phyloP scores from a whole-genome alignment of 2,329 filamentous ascomycete genomes.

The Cercospora zeae-maydis region DNA sequence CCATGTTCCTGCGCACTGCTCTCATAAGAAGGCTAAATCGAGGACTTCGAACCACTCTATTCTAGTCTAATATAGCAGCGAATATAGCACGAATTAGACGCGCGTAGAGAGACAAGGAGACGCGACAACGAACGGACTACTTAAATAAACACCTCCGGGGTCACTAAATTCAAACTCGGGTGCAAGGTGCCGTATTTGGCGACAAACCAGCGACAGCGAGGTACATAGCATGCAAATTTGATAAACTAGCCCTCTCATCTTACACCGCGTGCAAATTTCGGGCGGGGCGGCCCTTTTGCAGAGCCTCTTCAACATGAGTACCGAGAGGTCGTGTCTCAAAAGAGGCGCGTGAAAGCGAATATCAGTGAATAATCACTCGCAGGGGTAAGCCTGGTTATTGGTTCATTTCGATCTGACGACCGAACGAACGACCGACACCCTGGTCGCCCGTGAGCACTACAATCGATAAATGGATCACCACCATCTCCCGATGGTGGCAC shows the following conservation, averaged over 20 bases:
- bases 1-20: neutral
- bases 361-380: neutral
- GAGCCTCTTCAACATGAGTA: neutral
- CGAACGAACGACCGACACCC: neutral
- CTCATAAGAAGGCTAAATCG: neutral
- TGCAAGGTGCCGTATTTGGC: too few species aligned
- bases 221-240: too few species aligned
- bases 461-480: neutral
- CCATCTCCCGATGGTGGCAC: neutral
- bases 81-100: too few species aligned
- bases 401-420: neutral
- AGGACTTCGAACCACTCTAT: too few species aligned
- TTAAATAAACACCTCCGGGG: too few species aligned
- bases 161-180: too few species aligned
- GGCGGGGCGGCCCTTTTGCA: neutral
- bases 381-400: neutral
- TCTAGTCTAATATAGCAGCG: too few species aligned
- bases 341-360: neutral
- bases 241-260: too few species aligned
- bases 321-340: neutral
- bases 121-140: too few species aligned
- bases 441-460: too few species aligned
- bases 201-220: too few species aligned
- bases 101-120: too few species aligned
- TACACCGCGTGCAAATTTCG: neutral